Conservation (phyloP, 2,329 filamentous ascomycete species). For the Harringtonia aguacate region DNA sequence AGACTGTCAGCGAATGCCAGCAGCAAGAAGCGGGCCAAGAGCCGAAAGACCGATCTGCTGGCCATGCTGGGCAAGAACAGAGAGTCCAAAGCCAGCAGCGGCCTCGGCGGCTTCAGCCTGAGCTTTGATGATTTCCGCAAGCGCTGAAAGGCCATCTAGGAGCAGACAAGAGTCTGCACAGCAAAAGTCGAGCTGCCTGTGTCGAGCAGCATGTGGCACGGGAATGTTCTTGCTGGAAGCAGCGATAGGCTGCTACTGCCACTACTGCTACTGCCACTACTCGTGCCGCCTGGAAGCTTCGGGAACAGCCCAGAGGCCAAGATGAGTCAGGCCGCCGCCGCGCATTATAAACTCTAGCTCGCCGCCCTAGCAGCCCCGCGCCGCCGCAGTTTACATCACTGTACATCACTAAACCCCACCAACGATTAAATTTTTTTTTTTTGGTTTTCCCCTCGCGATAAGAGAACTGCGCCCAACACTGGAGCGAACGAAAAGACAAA, state of each 20-base stretch:
- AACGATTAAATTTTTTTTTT: constrained; percentile 5
- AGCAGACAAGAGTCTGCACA: neutral
- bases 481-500: too few species aligned
- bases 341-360: neutral
- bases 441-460: neutral
- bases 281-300: constrained; percentile 11
- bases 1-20: constrained; percentile 36
- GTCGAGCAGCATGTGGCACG: neutral
- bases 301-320: constrained; percentile 2
- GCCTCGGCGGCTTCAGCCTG: constrained; percentile 26
- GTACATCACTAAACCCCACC: constrained; percentile 4
- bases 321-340: constrained; percentile 6
- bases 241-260: neutral
- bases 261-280: too few species aligned
- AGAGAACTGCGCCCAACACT: neutral
- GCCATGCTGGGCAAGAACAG: constrained; percentile 48
- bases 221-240: neutral
- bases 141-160: constrained; percentile 14
- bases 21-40: constrained; percentile 57
- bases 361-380: constrained; percentile 3
- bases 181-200: too few species aligned
- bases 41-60: constrained; percentile 54
- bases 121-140: constrained; percentile 47
- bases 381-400: neutral
- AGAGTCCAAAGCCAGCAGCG: constrained; percentile 20